Percentiles rank a stretch among this genome's conserved stretches.
Conservation (phyloP, 345 rosid genomes). For the Lumnitzera racemosa region DNA sequence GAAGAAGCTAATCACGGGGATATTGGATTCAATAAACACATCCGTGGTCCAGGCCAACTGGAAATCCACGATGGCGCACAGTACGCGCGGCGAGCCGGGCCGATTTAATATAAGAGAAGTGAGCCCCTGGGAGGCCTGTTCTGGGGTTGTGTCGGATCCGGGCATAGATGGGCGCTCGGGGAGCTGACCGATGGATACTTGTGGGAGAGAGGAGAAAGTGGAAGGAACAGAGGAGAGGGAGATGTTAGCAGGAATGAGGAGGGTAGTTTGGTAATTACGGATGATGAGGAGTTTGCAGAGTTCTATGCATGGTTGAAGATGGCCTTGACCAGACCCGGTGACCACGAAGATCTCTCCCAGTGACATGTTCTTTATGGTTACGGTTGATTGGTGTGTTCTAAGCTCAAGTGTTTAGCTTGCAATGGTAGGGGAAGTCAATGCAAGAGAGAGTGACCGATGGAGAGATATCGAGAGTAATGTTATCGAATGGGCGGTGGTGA, state of each 20-base stretch:
- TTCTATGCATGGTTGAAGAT: constrained; percentile 25
- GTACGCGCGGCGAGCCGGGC: neutral
- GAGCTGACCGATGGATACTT: constrained; percentile 1
- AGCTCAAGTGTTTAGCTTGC: too few species aligned
- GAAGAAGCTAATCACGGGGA: constrained; percentile 18
- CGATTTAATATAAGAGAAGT: constrained; percentile 3
- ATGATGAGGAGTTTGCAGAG: constrained; percentile 19
- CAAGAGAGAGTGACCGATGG: too few species aligned
- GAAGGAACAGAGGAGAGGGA: constrained; percentile 13
- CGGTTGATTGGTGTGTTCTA: too few species aligned
- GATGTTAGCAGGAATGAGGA: constrained; percentile 18
- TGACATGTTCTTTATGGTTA: too few species aligned
- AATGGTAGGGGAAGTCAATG: too few species aligned
- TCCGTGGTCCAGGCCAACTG: constrained; percentile 17
- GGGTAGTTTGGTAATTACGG: constrained; percentile 12
- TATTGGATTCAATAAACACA: constrained; percentile 3
- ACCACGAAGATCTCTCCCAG: constrained; percentile 17
- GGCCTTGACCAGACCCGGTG: constrained; percentile 29
- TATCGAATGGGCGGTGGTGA: too few species aligned
- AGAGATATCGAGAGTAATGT: too few species aligned
- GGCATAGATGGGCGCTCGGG: neutral
- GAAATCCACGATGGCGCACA: constrained; percentile 24
- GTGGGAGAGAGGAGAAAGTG: constrained; percentile 14
- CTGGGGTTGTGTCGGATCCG: neutral
- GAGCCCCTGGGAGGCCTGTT: constrained; percentile 7